Base-by-base conservation (phyloP, 805 yeast genomes). In the Kodamaea fukazawae region DNA sequence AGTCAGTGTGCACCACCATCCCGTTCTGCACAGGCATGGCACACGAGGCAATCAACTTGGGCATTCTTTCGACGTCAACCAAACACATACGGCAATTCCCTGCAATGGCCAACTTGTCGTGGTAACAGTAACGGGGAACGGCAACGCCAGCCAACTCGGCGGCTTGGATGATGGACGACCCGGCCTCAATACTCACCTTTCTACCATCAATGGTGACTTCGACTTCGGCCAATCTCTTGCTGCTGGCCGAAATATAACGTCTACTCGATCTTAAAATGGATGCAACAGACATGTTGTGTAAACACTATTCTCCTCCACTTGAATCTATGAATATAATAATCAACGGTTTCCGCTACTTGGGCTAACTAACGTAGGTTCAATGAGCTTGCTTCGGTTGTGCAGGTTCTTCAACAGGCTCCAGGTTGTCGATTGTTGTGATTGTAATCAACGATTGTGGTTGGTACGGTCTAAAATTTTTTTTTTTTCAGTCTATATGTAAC, bases 11-110 rank as follows among this genome's bases (percentile, higher is more conserved):
- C 38, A 86, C 89, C 29, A 85, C 88, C 95, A 86, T 86, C 40
- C 95, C 95, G 44, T 80, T 78, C 57, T 81, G 84, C n/a, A 84
- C 96, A 23, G 96, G 96, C 81, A 83, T 83, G 34, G 95, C 89
- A 71, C 96, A 86, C 9, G 95, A 83, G 2, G 96, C 95, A 48
- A 86, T 86, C 58, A 89, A 79, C 64, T 86, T 86, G 41, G 95
- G 95, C 54, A 91, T 87, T 60, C 84, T 79, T 66, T 87, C 95
- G 41, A 87, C 84, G 56, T 86, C 96, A 34, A 86, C 96, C 22
- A 86, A 76, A 61, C 96, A 86, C 96, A 86, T 86, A 65, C 96
- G 82, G 65, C 96, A 86, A 70, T 86, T 87, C 58, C 96, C 96
- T 9, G 96, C 96, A 57, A 86, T 78, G 26, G 95, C 90, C 49